Evolutionary conservation across 2,329 filamentous ascomycete species (phyloP).

Genomic region (Neofusicoccum umdonicola): DNA sequence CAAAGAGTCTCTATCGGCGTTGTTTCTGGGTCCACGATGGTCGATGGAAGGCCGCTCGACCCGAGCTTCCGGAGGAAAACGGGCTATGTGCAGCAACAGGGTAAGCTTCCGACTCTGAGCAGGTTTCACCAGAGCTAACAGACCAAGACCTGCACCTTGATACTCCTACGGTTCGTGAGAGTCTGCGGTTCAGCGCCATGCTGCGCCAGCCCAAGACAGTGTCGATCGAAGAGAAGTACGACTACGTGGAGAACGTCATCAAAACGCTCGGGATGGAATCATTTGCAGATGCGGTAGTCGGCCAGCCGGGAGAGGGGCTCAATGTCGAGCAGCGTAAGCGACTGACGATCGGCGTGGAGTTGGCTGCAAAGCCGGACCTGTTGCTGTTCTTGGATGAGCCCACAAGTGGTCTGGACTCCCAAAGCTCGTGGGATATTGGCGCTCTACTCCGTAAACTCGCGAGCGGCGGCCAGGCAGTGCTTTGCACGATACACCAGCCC

Average conservation of each 20-base stretch:
- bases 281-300: constrained; percentile 65
- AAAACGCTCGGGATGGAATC: constrained; percentile 66
- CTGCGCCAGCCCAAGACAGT: constrained; percentile 52
- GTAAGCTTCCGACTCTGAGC: no score
- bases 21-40: no score
- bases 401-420: constrained; percentile 19
- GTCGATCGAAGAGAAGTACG: constrained; percentile 57
- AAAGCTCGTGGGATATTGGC: constrained; percentile 62
- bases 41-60: no score
- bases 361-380: constrained; percentile 65
- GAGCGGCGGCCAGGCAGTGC: constrained; percentile 43
- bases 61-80: no score
- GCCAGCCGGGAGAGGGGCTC: constrained; percentile 59
- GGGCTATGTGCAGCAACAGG: no score
- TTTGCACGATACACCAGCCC: constrained; percentile 50
- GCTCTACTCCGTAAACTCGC: constrained; percentile 62
- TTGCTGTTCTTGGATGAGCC: constrained; percentile 63
- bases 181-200: constrained; percentile 35
- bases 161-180: constrained; percentile 37
- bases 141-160: constrained; percentile 50
- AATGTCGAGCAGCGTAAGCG: constrained; percentile 69
- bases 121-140: no score
- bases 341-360: constrained; percentile 69
- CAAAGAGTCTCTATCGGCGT: no score
- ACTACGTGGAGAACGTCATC: constrained; percentile 64